phyloP scores from a whole-genome alignment of 148 eudicot genomes.

The Rhododendron simsii region DNA sequence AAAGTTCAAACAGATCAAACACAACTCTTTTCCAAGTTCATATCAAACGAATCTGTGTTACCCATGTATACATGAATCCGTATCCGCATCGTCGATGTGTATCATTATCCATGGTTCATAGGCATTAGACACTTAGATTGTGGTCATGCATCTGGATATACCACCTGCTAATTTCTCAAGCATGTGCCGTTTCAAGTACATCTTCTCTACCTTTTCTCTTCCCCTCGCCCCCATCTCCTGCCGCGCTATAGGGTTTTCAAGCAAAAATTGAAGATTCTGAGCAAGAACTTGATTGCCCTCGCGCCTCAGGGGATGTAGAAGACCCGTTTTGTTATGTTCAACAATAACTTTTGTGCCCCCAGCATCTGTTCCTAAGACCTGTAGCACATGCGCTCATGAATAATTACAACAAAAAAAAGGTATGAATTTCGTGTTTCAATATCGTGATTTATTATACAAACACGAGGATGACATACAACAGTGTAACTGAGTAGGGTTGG shows the following conservation, averaged over 20 bases:
- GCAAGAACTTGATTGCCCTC: constrained; percentile 65
- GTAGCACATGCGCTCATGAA: constrained; percentile 11
- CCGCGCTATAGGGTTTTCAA: constrained; percentile 57
- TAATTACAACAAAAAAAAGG: not conserved
- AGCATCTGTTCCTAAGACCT: constrained; percentile 96
- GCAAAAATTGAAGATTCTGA: constrained; percentile 58
- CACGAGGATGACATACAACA: not conserved
- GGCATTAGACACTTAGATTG: not conserved
- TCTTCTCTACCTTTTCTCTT: constrained; percentile 71
- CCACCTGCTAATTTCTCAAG: constrained; percentile 71
- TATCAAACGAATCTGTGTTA: too few species aligned
- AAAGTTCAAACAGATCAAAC: too few species aligned
- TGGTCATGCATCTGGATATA: constrained; percentile 50
- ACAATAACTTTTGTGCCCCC: constrained; percentile 94
- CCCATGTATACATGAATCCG: too few species aligned
- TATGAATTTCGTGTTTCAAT: not conserved
- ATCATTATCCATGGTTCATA: not conserved
- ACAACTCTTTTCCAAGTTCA: too few species aligned
- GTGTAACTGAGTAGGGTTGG: constrained; percentile 8
- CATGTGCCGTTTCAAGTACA: constrained; percentile 86
- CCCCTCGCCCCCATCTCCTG: constrained; percentile 78
- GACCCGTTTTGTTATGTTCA: constrained; percentile 74
- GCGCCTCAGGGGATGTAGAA: constrained; percentile 76
- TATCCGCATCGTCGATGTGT: not conserved
- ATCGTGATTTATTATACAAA: not conserved